Conservation (phyloP, 2,329 filamentous ascomycete genomes). For the Elsinoe fawcettii region DNA sequence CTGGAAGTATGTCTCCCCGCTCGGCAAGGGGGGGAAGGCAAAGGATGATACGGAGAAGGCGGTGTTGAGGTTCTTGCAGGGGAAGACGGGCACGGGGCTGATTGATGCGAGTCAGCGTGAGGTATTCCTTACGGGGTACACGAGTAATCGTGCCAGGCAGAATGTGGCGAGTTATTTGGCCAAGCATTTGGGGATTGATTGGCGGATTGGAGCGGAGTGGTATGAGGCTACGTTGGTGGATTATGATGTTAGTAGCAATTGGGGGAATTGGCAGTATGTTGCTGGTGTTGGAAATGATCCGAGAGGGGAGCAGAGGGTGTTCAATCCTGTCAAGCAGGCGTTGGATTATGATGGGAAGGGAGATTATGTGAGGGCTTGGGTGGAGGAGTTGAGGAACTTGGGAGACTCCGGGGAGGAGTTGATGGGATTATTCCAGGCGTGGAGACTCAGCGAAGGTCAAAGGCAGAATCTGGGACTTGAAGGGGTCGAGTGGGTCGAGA, state of each 20-base stretch:
- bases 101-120: constrained; percentile 74
- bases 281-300: constrained; percentile 75
- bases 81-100: constrained; percentile 65
- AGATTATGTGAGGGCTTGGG: constrained; percentile 64
- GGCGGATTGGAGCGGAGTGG: constrained; percentile 75
- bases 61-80: constrained; percentile 54
- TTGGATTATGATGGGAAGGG: constrained; percentile 68
- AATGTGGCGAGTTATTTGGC: constrained; percentile 68
- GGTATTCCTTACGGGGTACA: constrained; percentile 67
- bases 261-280: constrained; percentile 66
- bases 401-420: constrained; percentile 28
- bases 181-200: constrained; percentile 68
- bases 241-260: constrained; percentile 69
- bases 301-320: constrained; percentile 60
- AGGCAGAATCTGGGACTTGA: constrained; percentile 50
- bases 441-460: constrained; percentile 54
- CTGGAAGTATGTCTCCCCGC: constrained; percentile 28
- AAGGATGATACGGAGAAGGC: constrained; percentile 30
- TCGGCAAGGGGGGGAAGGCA: constrained; percentile 19
- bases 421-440: constrained; percentile 61
- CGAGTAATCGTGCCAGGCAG: constrained; percentile 66
- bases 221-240: constrained; percentile 69
- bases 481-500: constrained; percentile 56
- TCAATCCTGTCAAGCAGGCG: constrained; percentile 75
- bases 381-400: constrained; percentile 52